Evolutionary conservation across 176 grass and related monocot genomes (phyloP).

Genomic region (Ananas comosus): DNA sequence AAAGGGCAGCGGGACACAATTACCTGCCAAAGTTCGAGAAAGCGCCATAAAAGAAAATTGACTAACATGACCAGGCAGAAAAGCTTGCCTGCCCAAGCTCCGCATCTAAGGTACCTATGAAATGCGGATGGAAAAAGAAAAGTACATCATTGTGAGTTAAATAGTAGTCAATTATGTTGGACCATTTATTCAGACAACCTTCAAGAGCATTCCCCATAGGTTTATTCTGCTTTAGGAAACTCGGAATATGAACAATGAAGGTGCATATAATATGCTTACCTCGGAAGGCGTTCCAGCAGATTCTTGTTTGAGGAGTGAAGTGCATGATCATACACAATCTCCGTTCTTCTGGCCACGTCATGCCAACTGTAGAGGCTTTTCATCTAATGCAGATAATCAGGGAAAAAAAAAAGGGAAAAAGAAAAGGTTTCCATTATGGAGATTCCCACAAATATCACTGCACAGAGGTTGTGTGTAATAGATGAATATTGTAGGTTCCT

Average conservation of each 20-base stretch:
- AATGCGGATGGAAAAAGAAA: slow-evolving; percentile 7
- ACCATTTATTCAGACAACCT: neutral
- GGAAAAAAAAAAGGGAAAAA: neutral
- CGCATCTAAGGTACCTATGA: slow-evolving; percentile 64
- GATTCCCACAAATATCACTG: neutral
- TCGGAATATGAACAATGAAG: neutral
- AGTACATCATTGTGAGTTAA: neutral
- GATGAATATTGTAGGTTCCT: neutral
- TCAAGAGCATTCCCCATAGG: neutral
- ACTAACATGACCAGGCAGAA: slow-evolving; percentile 84
- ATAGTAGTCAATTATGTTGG: neutral
- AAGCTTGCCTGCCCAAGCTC: slow-evolving; percentile 76
- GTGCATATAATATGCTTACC: slow-evolving; percentile 31
- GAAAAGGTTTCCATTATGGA: neutral
- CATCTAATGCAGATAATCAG: slow-evolving; percentile 40
- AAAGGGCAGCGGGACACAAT: slow-evolving; percentile 7
- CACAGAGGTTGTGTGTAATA: neutral
- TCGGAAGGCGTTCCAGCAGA: slow-evolving; percentile 61
- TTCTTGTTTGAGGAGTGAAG: slow-evolving; percentile 44
- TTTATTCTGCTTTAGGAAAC: slow-evolving; percentile 3
- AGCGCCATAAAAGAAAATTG: slow-evolving; percentile 61
- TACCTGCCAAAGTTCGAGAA: slow-evolving; percentile 76
- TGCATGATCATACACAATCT: slow-evolving; percentile 66
- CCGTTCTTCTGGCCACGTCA: slow-evolving; percentile 90
- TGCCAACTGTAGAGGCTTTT: slow-evolving; percentile 91